Evolutionary conservation across 2,329 filamentous ascomycete genomes (phyloP).

Genomic region (Neonectria hederae): DNA sequence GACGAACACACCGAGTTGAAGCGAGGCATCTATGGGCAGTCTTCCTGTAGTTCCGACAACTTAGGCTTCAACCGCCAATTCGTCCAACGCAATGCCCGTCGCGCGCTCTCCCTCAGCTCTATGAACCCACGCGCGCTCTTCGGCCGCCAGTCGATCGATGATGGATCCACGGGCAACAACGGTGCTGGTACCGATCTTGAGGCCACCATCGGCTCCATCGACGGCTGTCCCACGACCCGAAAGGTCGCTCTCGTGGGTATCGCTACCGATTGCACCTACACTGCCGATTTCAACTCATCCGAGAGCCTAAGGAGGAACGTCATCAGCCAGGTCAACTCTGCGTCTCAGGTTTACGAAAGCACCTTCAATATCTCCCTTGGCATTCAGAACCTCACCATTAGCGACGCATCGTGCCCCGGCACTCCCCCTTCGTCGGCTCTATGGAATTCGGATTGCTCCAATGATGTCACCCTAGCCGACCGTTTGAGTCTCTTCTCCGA

Average conservation of each 20-base stretch:
- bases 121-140: slow-evolving; percentile 74
- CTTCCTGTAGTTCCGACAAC: slow-evolving; percentile 77
- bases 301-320: slow-evolving; percentile 75
- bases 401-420: slow-evolving; percentile 77
- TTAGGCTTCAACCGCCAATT: slow-evolving; percentile 81
- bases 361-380: slow-evolving; percentile 96
- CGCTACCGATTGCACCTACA: slow-evolving; percentile 93
- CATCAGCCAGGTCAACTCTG: slow-evolving; percentile 84
- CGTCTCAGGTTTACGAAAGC: slow-evolving; percentile 86
- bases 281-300: slow-evolving; percentile 72
- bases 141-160: slow-evolving; percentile 76
- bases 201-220: slow-evolving; percentile 79
- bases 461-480: slow-evolving; percentile 71
- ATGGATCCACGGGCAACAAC: slow-evolving; percentile 72
- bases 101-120: slow-evolving; percentile 65
- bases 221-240: slow-evolving; percentile 88
- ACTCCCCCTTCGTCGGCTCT: slow-evolving; percentile 71
- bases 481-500: slow-evolving; percentile 87
- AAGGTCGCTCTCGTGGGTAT: slow-evolving; percentile 92
- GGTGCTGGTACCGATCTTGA: slow-evolving; percentile 77
- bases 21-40: slow-evolving; percentile 57
- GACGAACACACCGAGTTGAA: slow-evolving; percentile 69
- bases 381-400: slow-evolving; percentile 85
- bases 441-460: slow-evolving; percentile 84
- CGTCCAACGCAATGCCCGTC: slow-evolving; percentile 66